These are phyloP conservation scores for Ocimum tenuiflorum DNA, from an alignment of 257 asterid species.

Conservation along the genomic window DNA sequence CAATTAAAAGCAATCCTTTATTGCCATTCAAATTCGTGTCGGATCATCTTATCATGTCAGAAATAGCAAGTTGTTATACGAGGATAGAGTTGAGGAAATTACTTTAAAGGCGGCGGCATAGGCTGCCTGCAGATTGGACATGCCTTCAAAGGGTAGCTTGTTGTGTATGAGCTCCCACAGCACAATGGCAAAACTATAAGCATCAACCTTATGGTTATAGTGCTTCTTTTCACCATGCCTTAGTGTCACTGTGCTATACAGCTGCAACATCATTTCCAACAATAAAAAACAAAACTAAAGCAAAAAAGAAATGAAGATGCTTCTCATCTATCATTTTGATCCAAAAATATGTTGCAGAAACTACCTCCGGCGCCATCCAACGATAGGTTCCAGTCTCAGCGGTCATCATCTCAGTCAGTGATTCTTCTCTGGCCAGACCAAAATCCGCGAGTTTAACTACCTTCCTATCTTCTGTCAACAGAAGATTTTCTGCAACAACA, in stretches of 20 bases:
- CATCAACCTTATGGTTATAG: slow-evolving; percentile 93
- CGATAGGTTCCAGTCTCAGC: too few relatives aligned
- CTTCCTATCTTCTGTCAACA: slow-evolving; percentile 71
- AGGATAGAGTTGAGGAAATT: too few relatives aligned
- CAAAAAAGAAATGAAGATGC: too few relatives aligned
- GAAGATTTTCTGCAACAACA: slow-evolving; percentile 69
- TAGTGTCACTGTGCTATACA: slow-evolving; percentile 87
- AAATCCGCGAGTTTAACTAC: slow-evolving; percentile 88
- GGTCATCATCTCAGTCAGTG: slow-evolving; percentile 99
- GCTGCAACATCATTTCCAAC: too few relatives aligned
- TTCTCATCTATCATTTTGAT: slow-evolving; percentile 24
- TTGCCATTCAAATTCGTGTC: too few relatives aligned
- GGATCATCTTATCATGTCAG: too few relatives aligned
- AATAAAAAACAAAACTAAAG: too few relatives aligned
- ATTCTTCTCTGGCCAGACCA: slow-evolving; percentile 97
- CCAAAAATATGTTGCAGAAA: slow-evolving; percentile 34
- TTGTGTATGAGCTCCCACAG: slow-evolving; percentile 93
- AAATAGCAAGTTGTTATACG: too few relatives aligned
- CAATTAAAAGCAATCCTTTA: too few relatives aligned
- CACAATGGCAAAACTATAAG: slow-evolving; percentile 92
- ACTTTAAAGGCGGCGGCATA: slow-evolving; percentile 98
- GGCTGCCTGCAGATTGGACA: slow-evolving; percentile 97
- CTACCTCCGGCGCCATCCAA: slow-evolving; percentile 99
- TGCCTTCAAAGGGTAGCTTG: slow-evolving; percentile 76
- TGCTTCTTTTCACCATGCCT: slow-evolving; percentile 98